Base-by-base conservation (phyloP, 2,329 filamentous ascomycete species). In the Lasiodiplodia citricola region DNA sequence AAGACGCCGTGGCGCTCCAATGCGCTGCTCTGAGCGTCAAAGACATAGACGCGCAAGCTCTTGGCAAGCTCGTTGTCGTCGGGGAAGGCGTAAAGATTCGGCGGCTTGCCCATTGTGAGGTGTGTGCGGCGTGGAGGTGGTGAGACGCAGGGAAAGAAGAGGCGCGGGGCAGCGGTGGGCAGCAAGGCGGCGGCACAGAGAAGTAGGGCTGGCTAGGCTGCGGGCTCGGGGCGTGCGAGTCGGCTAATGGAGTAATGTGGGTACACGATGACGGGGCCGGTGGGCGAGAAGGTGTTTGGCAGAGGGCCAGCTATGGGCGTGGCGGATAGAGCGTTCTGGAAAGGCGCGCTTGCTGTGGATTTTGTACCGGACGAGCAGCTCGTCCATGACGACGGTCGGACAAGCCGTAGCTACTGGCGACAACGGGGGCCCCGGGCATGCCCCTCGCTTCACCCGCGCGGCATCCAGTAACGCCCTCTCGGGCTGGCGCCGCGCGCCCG, bases 1-100 rank as follows among this genome's bases (percentile, higher is more conserved):
- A 99, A 98, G 78, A 86, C 87, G 71, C 87, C 86, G 81, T 98
- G 96, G 71, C 94, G 92, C 73, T 86, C 83, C 71, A 98, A 83
- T 69, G 94, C 93, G 70, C 90, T 87, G 76, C 90, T 91, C 82
- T 99, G 95, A 75, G 87, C 90, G 75, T 92, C 87, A 74, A 97
- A 86, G 75, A 98, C 85, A 82, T 96, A 97, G 74, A 88, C 84
- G 77, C 94, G 91, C 74, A 99, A 88, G 72, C 91, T 90, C 44
- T 87, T 83, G 23, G 94, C 92, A 73, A 99, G 90, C 70, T 88
- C 85, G 72, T 89, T 86, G 76, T 87, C 83, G 80, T 86, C 86
- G 73, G 89, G 83, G 82, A 96, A 98, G 73, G 92, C 89, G 86
- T 92, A 97, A 75, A 99, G 91, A 74, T 86, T 88, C 73, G 87